Base-by-base conservation (phyloP, 139 green algal genomes). In the Zygnema circumcarinatum region DNA sequence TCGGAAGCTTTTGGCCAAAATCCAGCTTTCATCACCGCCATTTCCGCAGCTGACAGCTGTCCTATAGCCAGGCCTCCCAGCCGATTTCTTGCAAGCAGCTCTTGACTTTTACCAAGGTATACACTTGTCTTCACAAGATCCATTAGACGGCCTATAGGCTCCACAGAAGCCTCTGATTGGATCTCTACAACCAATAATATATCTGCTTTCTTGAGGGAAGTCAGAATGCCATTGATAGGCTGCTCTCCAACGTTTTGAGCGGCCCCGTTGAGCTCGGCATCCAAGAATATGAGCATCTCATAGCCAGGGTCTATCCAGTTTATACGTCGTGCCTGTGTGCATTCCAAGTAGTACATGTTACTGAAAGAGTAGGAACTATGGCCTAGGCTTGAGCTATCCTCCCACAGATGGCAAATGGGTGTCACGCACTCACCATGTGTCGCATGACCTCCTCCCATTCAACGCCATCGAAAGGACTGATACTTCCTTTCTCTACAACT, bases 261-360 rank as follows among this genome's bases (percentile, higher is more conserved):
- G 11, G 38, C 39, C 21, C 20, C 33, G 20, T 21, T 31, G 21
- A 39, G 47, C 7, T 56, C 38, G 20, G 56, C 38, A 11, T 56
- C 39, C 32, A 29, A 35, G 39, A 84, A 86, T 39, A 86, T n/a
- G 41, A 86, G 80, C n/a, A 86, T n/a, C 54, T 86, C 38, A 25
- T 80, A 81, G 32, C 36, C 41, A 29, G 80, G 80, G 33, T 86
- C 80, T 29, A 86, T 81, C 80, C 80, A 86, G 56, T 86, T 80
- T 29, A 86, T 73, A 36, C 83, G n/a, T 7, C 83, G 39, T 29
- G 36, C 39, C 83, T 88, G 75, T 25, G 47, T 16, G 47, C 47
- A 62, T n/a, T n/a, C n/a, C n/a, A n/a, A n/a, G n/a, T n/a, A n/a
- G n/a, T n/a, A n/a, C n/a, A n/a, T n/a, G n/a, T n/a, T n/a, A n/a